Conservation (phyloP, 2,329 filamentous ascomycete genomes). For the Ciborinia camelliae region DNA sequence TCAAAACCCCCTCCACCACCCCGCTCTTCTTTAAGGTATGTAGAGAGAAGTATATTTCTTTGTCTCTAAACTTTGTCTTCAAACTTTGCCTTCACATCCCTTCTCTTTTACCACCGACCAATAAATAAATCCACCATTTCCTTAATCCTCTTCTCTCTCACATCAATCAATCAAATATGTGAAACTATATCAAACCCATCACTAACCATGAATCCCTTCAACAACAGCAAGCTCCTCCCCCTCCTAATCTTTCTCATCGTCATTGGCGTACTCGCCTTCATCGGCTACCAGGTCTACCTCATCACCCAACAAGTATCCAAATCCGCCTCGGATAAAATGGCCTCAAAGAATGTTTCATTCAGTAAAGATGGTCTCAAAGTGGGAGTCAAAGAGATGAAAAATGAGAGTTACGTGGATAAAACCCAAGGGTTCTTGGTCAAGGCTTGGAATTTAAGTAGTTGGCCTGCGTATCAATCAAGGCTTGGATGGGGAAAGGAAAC, state of each 20-base stretch:
- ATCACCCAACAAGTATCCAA: constrained; percentile 63
- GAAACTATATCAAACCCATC: neutral
- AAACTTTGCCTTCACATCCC: too few species aligned
- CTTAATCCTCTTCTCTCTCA: neutral
- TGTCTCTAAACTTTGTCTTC: neutral
- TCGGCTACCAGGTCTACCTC: constrained; percentile 71
- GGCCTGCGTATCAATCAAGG: constrained; percentile 38
- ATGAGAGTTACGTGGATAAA: constrained; percentile 69
- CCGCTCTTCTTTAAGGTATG: constrained; percentile 37
- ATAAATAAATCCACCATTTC: neutral
- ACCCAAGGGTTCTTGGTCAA: constrained; percentile 68
- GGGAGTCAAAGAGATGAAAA: constrained; percentile 63
- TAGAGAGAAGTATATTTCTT: constrained; percentile 5
- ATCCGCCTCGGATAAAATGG: constrained; percentile 65
- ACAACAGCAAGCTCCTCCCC: constrained; percentile 55
- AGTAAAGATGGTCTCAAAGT: constrained; percentile 72
- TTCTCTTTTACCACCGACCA: neutral
- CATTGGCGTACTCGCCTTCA: constrained; percentile 56
- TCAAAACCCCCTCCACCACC: constrained; percentile 34
- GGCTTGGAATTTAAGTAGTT: constrained; percentile 57
- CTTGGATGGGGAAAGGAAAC: constrained; percentile 38
- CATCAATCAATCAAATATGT: neutral
- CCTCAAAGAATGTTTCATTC: constrained; percentile 71
- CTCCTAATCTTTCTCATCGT: constrained; percentile 61
- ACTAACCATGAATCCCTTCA: constrained; percentile 15